These are phyloP conservation scores for Solanum raphanifolium DNA, from an alignment of 257 asterid genomes.

Conservation along the genomic window DNA sequence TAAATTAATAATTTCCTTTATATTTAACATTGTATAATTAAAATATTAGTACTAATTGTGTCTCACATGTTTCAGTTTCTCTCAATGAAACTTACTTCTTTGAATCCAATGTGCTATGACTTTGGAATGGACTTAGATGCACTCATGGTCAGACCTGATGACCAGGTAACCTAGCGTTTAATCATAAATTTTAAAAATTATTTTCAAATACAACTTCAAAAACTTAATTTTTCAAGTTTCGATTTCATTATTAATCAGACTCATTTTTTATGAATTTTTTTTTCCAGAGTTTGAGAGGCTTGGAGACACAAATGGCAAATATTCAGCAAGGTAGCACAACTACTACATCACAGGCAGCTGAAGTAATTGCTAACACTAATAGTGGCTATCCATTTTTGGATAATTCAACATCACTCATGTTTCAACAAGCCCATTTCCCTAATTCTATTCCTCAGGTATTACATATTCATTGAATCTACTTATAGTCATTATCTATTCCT, in stretches of 20 bases:
- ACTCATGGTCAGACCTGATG: conserved; percentile 47
- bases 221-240: not conserved
- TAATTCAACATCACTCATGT: conserved; percentile 26
- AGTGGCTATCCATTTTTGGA: conserved; percentile 26
- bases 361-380: conserved; percentile 8
- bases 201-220: too few species aligned
- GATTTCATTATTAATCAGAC: not conserved
- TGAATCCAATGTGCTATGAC: conserved; percentile 55
- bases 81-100: conserved; percentile 81
- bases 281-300: conserved; percentile 34
- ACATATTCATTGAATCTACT: not conserved
- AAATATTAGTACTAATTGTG: not conserved
- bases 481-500: not conserved
- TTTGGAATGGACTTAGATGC: conserved; percentile 65
- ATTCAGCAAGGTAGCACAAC: conserved; percentile 18
- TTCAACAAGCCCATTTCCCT: conserved; percentile 30
- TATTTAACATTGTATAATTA: not conserved
- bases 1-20: not conserved
- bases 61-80: conserved; percentile 46
- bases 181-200: not conserved
- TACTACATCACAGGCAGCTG: conserved; percentile 9
- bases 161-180: conserved; percentile 31
- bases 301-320: conserved; percentile 26
- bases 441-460: not conserved
- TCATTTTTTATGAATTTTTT: not conserved